Evolutionary conservation across 495 filamentous ascomycete genomes (phyloP), one percentile per base, ranked within the genome.

Genomic region (Bacidia gigantensis): DNA sequence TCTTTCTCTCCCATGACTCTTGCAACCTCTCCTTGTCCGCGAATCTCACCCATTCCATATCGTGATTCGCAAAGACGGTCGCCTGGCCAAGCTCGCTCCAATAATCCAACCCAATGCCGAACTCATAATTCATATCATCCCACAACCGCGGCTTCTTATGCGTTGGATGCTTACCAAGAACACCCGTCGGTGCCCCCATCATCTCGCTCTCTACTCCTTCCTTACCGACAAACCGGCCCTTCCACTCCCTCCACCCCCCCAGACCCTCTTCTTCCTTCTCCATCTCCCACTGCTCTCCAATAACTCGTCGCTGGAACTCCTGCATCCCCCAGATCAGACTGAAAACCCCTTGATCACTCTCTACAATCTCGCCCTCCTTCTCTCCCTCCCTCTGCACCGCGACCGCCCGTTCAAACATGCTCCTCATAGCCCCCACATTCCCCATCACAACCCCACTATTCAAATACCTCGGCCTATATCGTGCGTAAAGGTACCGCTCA

Each of bases 61-160:
- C 53, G 25, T 42, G 32, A 23, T 55, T 47, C n/a, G 53, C 32
- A 26, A 50, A 55, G 10, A 50, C 41, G 9, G 53, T 55, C 9
- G 53, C 23, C 48, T 50, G 35, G 18, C 46, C 41, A 21, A 55
- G 40, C 21, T 24, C 24, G 32, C 47, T 51, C 25, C 42, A 32
- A 38, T 55, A 55, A 41, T 55, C 53, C 22, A 55, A 41, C 35
- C 53, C 47, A 3, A 55, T 44, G 11, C 46, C 53, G 29, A 55
- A 55, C 22, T 55, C 53, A 38, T 55, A 50, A 2, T 45, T 25
- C 24, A 42, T 38, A 25, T 38, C 53, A 0, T 24, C 22, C n/a
- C 9, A n/a, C 10, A 48, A 35, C 10, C 44, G 14, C 21, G 47
- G 26, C 29, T 38, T 50, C 12, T 22, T 21, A 38, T 35, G 29